Evolutionary conservation across 2,329 filamentous ascomycete genomes (phyloP).

Genomic region (Ascomycota sp.): DNA sequence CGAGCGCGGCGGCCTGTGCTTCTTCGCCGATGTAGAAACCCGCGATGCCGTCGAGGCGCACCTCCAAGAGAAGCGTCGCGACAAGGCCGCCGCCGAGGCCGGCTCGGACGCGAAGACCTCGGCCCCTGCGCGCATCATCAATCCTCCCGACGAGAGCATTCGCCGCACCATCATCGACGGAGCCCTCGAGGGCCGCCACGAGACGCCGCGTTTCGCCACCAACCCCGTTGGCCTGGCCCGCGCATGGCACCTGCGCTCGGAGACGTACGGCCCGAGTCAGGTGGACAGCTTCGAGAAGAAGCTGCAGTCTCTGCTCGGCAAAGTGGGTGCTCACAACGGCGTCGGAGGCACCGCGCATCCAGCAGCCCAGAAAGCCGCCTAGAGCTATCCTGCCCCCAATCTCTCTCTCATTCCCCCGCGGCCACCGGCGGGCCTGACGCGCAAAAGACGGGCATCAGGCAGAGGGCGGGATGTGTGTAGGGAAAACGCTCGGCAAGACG

Average conservation of each 20-base stretch:
- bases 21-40: constrained; percentile 12
- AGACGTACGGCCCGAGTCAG: constrained; percentile 15
- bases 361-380: too few species aligned
- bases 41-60: constrained; percentile 12
- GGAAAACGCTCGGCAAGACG: too few species aligned
- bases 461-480: too few species aligned
- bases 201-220: constrained; percentile 12
- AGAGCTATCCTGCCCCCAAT: too few species aligned
- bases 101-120: too few species aligned
- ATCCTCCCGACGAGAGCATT: constrained; percentile 13
- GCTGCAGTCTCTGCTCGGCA: constrained; percentile 12
- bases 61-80: constrained; percentile 5
- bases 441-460: too few species aligned
- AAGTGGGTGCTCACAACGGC: constrained; percentile 2
- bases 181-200: constrained; percentile 16
- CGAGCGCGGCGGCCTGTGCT: constrained; percentile 8
- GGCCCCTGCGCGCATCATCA: constrained; percentile 13
- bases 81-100: constrained; percentile 5
- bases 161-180: constrained; percentile 12
- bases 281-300: constrained; percentile 19
- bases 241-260: constrained; percentile 16
- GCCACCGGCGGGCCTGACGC: too few species aligned
- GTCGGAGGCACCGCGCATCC: neutral
- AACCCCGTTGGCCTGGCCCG: constrained; percentile 14
- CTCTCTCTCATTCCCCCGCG: too few species aligned